These are phyloP conservation scores for Oxyria digyna DNA, from an alignment of 148 eudicot genomes.

Conservation along the genomic window DNA sequence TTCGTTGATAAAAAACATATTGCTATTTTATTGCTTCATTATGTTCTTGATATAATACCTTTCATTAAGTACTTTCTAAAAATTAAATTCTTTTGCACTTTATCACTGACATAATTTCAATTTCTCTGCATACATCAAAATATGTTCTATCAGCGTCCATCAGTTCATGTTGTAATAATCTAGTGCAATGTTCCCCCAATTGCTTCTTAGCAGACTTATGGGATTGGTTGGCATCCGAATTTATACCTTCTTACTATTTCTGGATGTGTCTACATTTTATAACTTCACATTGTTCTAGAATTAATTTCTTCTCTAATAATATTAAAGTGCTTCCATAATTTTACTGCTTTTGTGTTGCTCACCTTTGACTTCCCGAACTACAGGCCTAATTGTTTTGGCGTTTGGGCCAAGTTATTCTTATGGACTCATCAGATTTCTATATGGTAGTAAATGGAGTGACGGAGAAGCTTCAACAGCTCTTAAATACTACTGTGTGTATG, in stretches of 20 bases:
- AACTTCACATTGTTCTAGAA: neutral
- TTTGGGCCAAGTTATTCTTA: slow-evolving; percentile 98
- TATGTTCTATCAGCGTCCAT: neutral
- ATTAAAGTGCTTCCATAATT: neutral
- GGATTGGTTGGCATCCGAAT: neutral
- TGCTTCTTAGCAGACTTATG: neutral
- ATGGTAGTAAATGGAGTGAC: slow-evolving; percentile 94
- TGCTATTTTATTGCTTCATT: neutral
- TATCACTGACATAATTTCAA: neutral
- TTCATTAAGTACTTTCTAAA: neutral
- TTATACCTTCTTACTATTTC: neutral
- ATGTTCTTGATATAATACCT: neutral
- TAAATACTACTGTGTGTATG: slow-evolving; percentile 69
- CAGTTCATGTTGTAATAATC: neutral
- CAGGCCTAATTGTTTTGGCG: slow-evolving; percentile 76
- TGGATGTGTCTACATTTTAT: neutral
- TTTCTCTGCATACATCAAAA: neutral
- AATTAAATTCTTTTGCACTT: neutral
- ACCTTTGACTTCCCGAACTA: neutral
- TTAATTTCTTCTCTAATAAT: neutral
- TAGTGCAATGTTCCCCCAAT: neutral
- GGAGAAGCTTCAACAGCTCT: slow-evolving; percentile 97
- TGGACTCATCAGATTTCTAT: slow-evolving; percentile 76
- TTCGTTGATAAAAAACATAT: neutral
- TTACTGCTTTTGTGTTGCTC: neutral